Base-by-base conservation (phyloP, 331 rosid species). In the Spiraea crenata region DNA sequence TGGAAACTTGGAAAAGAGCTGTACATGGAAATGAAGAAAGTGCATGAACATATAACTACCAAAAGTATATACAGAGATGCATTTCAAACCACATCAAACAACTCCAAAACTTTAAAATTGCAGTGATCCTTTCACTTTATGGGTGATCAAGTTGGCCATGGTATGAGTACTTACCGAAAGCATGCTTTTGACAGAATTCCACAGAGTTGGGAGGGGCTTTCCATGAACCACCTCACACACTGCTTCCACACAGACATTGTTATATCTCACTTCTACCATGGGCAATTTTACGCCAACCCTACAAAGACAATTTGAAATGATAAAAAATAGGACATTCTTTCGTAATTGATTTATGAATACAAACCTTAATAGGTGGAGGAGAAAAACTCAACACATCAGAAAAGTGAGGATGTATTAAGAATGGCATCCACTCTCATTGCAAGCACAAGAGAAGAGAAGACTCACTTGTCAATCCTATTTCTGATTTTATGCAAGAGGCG, bases 261-360 rank as follows among this genome's bases (percentile, higher is more conserved):
- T 82, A 79, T 86, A 90, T 65, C 79, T 88, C 38, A 93, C 97
- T 75, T 90, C 93, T 52, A 90, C 90, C 0, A 84, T 85, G n/a
- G 98, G 89, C 74, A 85, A 73, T 64, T 85, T 77, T 75, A 90
- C 88, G 56, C 85, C 83, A 74, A 90, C 93, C 59, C 98, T 92
- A 76, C 71, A 5, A 69, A 54, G 47, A 48, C 49, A 79, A 6
- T 65, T 20, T 3, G 38, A 50, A 66, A 62, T 63, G 31, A 65
- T 48, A 19, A 16, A 10, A 61, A 47, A 47, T 35, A 5, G 13
- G 17, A 51, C 9, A 52, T 38, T 37, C 8, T 12, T 50, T 12
- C 12, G 50, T 17, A 63, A 44, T 6, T 44, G 41, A 12, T n/a
- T n/a, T 52, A 64, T 13, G 12, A 12, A 1, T 44, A 64, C 54